Conservation (phyloP, 352 stramenopile genomes). For the Phytophthora pluvialis region DNA sequence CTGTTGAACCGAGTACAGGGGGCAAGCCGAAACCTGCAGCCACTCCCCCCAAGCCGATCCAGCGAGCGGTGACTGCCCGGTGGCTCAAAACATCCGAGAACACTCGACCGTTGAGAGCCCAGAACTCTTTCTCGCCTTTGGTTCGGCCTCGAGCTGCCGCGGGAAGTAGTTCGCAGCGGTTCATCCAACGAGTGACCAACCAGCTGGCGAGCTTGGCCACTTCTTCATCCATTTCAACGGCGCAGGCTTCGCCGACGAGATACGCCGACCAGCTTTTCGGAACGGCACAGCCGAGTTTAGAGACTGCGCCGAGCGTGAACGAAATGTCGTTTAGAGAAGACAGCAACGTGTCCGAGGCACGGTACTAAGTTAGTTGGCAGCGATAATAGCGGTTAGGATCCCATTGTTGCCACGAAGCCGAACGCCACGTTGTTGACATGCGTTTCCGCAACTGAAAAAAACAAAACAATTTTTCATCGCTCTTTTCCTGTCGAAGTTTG, state of each 20-base stretch:
- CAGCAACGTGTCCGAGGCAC: constrained; percentile 31
- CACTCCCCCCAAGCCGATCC: constrained; percentile 8
- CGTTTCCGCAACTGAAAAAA: constrained; percentile 1
- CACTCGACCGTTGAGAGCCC: constrained; percentile 14
- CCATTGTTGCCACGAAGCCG: too few relatives aligned
- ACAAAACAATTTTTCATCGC: not conserved
- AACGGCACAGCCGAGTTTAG: constrained; percentile 12
- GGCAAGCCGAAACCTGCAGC: not conserved
- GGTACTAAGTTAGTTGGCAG: constrained; percentile 14
- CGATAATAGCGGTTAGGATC: not conserved
- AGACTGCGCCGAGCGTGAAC: constrained; percentile 10
- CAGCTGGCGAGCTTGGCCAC: constrained; percentile 33
- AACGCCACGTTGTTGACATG: not conserved
- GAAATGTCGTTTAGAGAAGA: constrained; percentile 32
- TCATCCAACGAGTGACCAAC: constrained; percentile 38
- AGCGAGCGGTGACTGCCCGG: constrained; percentile 25
- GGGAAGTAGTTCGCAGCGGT: constrained; percentile 30
- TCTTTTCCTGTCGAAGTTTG: not conserved
- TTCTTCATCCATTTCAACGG: constrained; percentile 10
- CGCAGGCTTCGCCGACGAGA: constrained; percentile 27
- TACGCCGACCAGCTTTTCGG: constrained; percentile 38
- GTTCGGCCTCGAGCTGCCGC: constrained; percentile 5
- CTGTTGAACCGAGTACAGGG: not conserved
- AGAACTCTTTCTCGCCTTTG: constrained; percentile 11
- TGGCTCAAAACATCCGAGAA: constrained; percentile 35